These are phyloP conservation scores for Licmophora abbreviata DNA, from an alignment of 108 stramenopile genomes.

Conservation along the genomic window DNA sequence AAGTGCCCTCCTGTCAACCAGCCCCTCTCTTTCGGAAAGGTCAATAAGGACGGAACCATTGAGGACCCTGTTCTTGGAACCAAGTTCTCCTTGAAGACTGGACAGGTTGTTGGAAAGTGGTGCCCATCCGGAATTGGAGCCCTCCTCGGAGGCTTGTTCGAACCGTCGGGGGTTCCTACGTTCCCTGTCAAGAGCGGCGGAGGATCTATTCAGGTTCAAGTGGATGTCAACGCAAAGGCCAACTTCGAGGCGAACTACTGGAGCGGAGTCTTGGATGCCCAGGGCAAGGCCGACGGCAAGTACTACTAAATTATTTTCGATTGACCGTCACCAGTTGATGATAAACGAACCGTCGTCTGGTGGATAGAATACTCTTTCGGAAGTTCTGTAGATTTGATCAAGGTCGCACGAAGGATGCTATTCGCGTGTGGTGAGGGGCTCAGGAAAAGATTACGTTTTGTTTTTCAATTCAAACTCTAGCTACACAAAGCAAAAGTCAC, in stretches of 20 bases:
- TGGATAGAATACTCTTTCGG: slow-evolving; percentile 1
- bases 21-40: slow-evolving; percentile 91
- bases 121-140: slow-evolving; percentile 90
- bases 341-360: no score
- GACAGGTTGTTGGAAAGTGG: slow-evolving; percentile 84
- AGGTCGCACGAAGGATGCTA: no score
- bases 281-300: slow-evolving; percentile 96
- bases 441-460: no score
- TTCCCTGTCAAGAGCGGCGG: slow-evolving; percentile 89
- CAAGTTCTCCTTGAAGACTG: slow-evolving; percentile 91
- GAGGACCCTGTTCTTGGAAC: slow-evolving; percentile 91
- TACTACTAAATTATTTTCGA: slow-evolving; percentile 82
- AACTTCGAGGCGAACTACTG: slow-evolving; percentile 97
- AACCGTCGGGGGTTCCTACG: slow-evolving; percentile 86
- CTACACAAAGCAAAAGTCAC: no score
- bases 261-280: slow-evolving; percentile 95
- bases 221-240: slow-evolving; percentile 96
- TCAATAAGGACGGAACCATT: slow-evolving; percentile 71
- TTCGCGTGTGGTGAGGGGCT: no score
- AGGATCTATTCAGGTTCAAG: slow-evolving; percentile 83
- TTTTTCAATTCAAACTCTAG: no score
- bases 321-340: no score
- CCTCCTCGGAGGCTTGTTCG: slow-evolving; percentile 91
- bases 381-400: no score
- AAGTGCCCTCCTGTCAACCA: slow-evolving; percentile 96